Evolutionary conservation across 257 asterid genomes (phyloP).

Genomic region (Salvia hispanica): DNA sequence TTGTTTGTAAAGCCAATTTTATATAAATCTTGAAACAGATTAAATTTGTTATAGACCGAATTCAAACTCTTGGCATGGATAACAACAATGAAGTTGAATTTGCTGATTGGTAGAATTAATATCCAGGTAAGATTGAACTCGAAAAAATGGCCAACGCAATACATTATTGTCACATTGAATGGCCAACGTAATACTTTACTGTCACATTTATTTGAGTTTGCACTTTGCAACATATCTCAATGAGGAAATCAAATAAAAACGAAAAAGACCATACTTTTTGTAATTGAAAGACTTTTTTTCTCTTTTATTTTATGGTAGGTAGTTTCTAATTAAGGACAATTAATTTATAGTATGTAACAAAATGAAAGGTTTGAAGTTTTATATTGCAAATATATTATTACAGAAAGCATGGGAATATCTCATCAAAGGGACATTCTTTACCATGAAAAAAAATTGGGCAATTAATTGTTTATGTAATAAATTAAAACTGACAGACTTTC

Average conservation of each 20-base stretch:
- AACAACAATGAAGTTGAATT: not conserved
- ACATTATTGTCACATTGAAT: constrained; percentile 10
- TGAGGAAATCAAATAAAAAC: not conserved
- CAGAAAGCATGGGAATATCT: too few relatives aligned
- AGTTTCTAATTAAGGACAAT: too few relatives aligned
- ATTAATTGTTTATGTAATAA: too few relatives aligned
- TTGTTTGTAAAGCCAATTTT: not conserved
- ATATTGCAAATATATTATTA: too few relatives aligned
- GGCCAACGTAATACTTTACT: too few relatives aligned
- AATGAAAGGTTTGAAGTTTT: too few relatives aligned
- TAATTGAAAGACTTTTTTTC: not conserved
- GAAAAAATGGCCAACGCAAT: constrained; percentile 4
- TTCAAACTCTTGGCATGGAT: constrained; percentile 26
- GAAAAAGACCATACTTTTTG: not conserved
- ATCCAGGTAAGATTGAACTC: constrained; percentile 13
- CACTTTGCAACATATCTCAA: not conserved
- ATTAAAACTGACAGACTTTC: too few relatives aligned
- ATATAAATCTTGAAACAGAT: not conserved
- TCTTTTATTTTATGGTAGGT: not conserved
- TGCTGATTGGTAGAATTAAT: constrained; percentile 17
- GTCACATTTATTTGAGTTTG: not conserved
- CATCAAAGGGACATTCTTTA: too few relatives aligned
- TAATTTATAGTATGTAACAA: too few relatives aligned
- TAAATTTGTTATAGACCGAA: not conserved
- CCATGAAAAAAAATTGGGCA: too few relatives aligned